Evolutionary conservation across 1,284 basidiomycete genomes (phyloP).

Genomic region (Ustilago xerochloae): DNA sequence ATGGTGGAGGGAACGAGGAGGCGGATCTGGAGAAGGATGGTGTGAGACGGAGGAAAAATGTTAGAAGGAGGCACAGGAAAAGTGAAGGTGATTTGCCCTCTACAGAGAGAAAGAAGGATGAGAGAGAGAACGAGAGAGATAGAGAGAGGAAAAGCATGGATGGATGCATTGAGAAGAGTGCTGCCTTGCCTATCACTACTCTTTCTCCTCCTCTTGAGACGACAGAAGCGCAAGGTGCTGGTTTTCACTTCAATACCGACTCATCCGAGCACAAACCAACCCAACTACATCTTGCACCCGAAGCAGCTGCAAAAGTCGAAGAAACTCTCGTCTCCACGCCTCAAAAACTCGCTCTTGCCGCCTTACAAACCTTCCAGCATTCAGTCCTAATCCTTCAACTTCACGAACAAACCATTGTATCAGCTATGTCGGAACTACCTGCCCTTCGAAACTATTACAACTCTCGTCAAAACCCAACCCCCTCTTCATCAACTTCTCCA

Average conservation of each 20-base stretch:
- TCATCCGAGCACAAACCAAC: too few species aligned
- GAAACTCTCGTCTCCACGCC: slow-evolving; percentile 28
- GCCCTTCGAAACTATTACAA: slow-evolving; percentile 44
- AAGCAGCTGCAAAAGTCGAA: slow-evolving; percentile 11
- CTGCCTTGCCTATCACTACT: neutral
- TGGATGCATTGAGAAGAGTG: slow-evolving; percentile 10
- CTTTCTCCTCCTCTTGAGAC: neutral
- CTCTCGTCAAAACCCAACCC: neutral
- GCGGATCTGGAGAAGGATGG: neutral
- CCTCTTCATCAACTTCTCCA: neutral
- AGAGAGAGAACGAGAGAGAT: too few species aligned
- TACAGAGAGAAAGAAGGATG: neutral
- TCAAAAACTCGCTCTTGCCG: slow-evolving; percentile 40
- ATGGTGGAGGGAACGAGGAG: neutral
- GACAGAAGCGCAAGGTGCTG: neutral
- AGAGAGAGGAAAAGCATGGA: slow-evolving; percentile 24
- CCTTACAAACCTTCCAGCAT: slow-evolving; percentile 40
- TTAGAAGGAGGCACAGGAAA: slow-evolving; percentile 8
- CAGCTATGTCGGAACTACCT: slow-evolving; percentile 37
- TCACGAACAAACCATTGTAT: slow-evolving; percentile 21
- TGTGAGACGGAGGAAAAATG: neutral
- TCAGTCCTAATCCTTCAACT: slow-evolving; percentile 24
- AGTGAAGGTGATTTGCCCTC: slow-evolving; percentile 11
- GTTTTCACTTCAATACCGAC: neutral
- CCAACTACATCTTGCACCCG: neutral